These are phyloP conservation scores for Setaria italica DNA, from an alignment of 202 grass and related monocot genomes.

Conservation along the genomic window DNA sequence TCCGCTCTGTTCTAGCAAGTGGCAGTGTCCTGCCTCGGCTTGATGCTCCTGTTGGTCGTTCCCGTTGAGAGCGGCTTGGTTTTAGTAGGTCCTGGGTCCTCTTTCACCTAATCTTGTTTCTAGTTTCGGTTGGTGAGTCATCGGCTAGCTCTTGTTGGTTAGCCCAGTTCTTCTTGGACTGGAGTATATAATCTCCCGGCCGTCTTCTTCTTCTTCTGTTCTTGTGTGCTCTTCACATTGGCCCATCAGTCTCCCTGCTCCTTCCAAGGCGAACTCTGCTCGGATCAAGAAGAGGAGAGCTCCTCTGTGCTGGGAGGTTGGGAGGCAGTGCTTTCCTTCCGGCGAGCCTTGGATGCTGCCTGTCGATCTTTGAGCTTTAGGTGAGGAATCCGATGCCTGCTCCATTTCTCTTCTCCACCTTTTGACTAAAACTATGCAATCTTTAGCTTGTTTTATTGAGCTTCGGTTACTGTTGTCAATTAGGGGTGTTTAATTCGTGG, in stretches of 20 bases:
- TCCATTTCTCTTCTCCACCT: constrained; percentile 23
- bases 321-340: constrained; percentile 42
- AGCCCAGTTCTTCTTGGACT: background rate
- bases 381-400: constrained; percentile 51
- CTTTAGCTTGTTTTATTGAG: constrained; percentile 16
- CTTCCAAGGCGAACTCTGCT: background rate
- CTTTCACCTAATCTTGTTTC: constrained; percentile 60
- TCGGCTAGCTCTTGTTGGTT: constrained; percentile 18
- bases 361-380: constrained; percentile 20
- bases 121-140: constrained; percentile 53
- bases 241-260: background rate
- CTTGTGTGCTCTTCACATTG: constrained; percentile 17
- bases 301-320: constrained; percentile 16
- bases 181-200: constrained; percentile 24
- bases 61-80: constrained; percentile 8
- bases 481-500: constrained; percentile 1
- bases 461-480: constrained; percentile 18
- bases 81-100: constrained; percentile 38
- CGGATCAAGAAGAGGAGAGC: constrained; percentile 16
- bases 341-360: constrained; percentile 40
- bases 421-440: constrained; percentile 12
- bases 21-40: background rate
- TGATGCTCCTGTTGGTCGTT: constrained; percentile 44
- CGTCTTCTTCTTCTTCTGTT: constrained; percentile 18
- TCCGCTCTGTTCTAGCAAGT: constrained; percentile 21